phyloP scores from a whole-genome alignment of 1,139 yeast genomes.

The Saccharomyces pastorianus region DNA sequence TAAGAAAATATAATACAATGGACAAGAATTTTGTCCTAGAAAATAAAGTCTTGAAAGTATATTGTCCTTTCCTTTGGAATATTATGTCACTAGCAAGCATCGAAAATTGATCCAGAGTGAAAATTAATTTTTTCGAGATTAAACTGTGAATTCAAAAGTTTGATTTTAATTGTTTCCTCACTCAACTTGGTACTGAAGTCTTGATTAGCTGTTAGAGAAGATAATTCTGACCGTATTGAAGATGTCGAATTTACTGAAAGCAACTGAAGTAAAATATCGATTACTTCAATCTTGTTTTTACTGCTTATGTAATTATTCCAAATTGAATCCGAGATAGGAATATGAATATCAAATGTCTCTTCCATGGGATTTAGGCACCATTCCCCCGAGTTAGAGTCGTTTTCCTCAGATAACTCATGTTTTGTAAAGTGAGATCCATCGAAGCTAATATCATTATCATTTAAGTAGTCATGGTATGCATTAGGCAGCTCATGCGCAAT shows the following conservation, averaged over 20 bases:
- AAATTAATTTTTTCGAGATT: background rate
- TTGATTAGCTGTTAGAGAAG: background rate
- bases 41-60: background rate
- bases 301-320: background rate
- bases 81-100: background rate
- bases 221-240: background rate
- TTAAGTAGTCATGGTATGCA: background rate
- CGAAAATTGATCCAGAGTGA: background rate
- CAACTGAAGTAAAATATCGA: background rate
- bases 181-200: background rate
- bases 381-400: background rate
- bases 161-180: background rate
- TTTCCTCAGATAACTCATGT: background rate
- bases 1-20: background rate
- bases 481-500: background rate
- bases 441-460: background rate
- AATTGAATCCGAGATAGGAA: background rate
- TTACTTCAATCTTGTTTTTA: background rate
- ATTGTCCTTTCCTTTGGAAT: background rate
- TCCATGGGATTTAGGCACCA: background rate
- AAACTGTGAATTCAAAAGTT: background rate
- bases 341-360: background rate
- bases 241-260: background rate
- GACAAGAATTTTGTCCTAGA: background rate
- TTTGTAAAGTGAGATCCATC: background rate